Evolutionary conservation across 306 rosid species (phyloP), one percentile per base, ranked within the genome.

Genomic region (Ammopiptanthus mongolicus): DNA sequence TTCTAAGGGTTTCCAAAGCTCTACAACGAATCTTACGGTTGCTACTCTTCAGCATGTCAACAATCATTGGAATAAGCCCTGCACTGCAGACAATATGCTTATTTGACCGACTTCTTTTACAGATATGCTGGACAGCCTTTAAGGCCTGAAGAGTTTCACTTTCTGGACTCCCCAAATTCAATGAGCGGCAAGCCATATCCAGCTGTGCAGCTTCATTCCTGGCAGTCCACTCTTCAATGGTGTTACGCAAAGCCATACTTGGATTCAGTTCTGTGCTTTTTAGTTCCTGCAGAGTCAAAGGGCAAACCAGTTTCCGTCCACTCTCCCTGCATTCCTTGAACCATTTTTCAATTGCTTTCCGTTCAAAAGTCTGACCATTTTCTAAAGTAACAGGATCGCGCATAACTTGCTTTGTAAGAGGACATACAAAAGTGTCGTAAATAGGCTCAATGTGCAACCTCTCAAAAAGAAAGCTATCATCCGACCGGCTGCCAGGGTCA

Each of bases 181-280:
- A 77, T 2, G 96, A 85, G 42, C 85, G 87, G 47, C 98, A 87
- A 83, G 98, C 96, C 85, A 86, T 82, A 75, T 96, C 99, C 73
- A 96, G 89, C 91, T 96, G 97, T 69, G 88, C 97, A 69, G 97
- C 88, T 84, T 90, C 97, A 75, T 96, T 96, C 86, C 99, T 96
- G 5, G 97, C 84, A 82, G 84, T 96, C 99, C 99, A 96, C 86
- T 96, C 99, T 81, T 96, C 99, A 72, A 96, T 92, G 79, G 99
- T 96, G 93, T 96, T 90, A 12, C 98, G 89, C 85, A 96, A 66
- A 77, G 99, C 99, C 74, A 90, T 89, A 80, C 99, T 96, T 50
- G 99, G 94, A 83, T 96, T 96, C 84, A 96, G 76, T 34, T 87
- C 98, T 3, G 84, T 17, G 66, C 72, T 90, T 81, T 34, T 86